Base-by-base conservation (phyloP, 345 rosid species). In the Gossypium stocksii region DNA sequence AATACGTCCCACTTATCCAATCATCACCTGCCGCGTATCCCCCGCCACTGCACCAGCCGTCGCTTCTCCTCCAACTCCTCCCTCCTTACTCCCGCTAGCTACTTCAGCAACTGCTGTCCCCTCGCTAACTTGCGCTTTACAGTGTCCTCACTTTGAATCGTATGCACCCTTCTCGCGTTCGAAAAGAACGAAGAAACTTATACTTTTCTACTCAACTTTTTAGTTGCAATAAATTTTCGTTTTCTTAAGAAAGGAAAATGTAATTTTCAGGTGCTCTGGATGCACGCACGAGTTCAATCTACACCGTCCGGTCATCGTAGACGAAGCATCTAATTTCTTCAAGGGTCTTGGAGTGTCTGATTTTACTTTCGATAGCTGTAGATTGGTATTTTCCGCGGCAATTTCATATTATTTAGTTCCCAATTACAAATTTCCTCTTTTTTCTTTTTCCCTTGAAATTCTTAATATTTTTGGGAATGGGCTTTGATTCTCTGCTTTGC, bases 271-370 rank as follows among this genome's bases (percentile, higher is more conserved):
- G 73, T 94, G 98, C 83, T 92, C 98, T 13, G 98, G 98, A 6
- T 94, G 98, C 75, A 85, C 91, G 23, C 98, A 94, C 57, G 97
- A 92, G 86, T 78, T 87, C 74, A 83, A 88, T 86, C 97, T 92
- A 79, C 87, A 92, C 54, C 97, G 89, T 75, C 98, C 97, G 17
- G 0, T 71, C 58, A 81, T 87, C 17, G 88, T 92, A 17, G 89
- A 90, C 9, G 98, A 92, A 83, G 97, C 93, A 72, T 75, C 82
- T 52, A 77, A 82, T 60, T 94, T 88, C 81, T 92, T 92, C 77
- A 83, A 86, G 75, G 79, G 82, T 53, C 68, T 83, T 27, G 98
- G 97, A 41, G 80, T 90, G 27, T 83, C 85, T 9, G 97, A 92
- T 80, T 94, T 94, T 87, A 87, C 91, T 68, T 94, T 92, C 79